Evolutionary conservation across 192 early-diverging fungal genomes (phyloP), one percentile per base, ranked within the genome.

Genomic region (Podila horticola): DNA sequence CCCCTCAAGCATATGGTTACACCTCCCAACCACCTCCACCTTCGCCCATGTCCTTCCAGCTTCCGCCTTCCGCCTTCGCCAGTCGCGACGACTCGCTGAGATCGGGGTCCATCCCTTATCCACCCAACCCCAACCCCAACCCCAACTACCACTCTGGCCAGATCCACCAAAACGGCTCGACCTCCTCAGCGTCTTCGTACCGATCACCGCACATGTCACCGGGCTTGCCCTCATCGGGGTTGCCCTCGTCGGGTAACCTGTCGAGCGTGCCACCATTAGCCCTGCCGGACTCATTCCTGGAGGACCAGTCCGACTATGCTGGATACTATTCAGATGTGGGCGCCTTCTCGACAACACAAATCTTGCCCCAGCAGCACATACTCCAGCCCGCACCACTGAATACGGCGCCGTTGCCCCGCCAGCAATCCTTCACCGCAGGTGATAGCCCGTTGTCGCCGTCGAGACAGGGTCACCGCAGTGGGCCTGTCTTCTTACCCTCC

Each of bases 261-360:
- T 15, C 66, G 7, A 36, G 10, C 13, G n/a, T 81, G 24, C 77
- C 75, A 26, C 77, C 77, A 31, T 59, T 81, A 62, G n/a, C 71
- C 1, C 48, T 81, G 34, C 77, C 77, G 24, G 71, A 72, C 13
- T 69, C 70, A 7, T 81, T 81, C 22, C 41, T 81, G 34, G 77
- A 73, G 28, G 77, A 81, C 58, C 77, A 72, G 61, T 63, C 28
- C 0, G 77, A 73, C 60, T 81, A 81, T 19, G 77, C 77, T 38
- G 77, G 66, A 38, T 81, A 81, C 48, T 81, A 81, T 8, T 81
- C 77, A n/a, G 77, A 81, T 62, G 77, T 81, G 15, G 77, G 77
- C 11, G 64, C 72, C 45, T 26, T 81, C 5, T 72, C 77, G 5
- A 71, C 63, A 7, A 63, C 63, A 29, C 74, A 64, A 33, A 38